phyloP scores from a whole-genome alignment of 2,329 filamentous ascomycete species.

The Falciphora oryzae region DNA sequence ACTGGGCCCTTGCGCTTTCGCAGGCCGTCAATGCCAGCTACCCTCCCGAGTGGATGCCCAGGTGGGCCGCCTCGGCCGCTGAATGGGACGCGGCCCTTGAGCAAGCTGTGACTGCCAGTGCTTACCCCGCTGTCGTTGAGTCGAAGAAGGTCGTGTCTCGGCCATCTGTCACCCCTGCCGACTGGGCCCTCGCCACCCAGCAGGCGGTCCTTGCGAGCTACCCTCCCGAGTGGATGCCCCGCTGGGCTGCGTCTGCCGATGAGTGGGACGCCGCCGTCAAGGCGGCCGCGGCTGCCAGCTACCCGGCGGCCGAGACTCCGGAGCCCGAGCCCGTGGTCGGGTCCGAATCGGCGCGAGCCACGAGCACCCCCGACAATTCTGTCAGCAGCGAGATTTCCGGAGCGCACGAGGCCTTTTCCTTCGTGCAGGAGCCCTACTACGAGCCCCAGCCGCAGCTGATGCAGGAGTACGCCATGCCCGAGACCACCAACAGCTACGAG shows the following conservation, averaged over 20 bases:
- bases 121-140: constrained; percentile 22
- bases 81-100: constrained; percentile 13
- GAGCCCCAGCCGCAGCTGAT: not conserved
- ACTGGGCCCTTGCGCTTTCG: constrained; percentile 33
- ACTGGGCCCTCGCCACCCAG: constrained; percentile 32
- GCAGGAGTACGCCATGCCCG: not conserved
- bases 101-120: constrained; percentile 25
- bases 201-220: constrained; percentile 19
- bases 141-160: constrained; percentile 25
- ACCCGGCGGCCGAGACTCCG: constrained; percentile 23
- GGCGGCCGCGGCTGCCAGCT: constrained; percentile 26
- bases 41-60: constrained; percentile 7
- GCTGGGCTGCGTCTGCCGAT: constrained; percentile 10
- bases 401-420: not conserved
- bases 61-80: constrained; percentile 10
- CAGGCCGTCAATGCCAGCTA: constrained; percentile 19
- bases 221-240: constrained; percentile 6
- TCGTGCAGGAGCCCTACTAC: not conserved
- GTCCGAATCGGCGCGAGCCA: constrained; percentile 21
- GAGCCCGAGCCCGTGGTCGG: constrained; percentile 27
- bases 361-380: constrained; percentile 18
- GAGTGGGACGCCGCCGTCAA: constrained; percentile 31
- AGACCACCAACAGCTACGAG: not conserved
- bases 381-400: not conserved
- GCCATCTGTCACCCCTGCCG: constrained; percentile 19